Evolutionary conservation across 495 filamentous ascomycete genomes (phyloP), one percentile per base, ranked within the genome.

Genomic region (Terfezia boudieri): DNA sequence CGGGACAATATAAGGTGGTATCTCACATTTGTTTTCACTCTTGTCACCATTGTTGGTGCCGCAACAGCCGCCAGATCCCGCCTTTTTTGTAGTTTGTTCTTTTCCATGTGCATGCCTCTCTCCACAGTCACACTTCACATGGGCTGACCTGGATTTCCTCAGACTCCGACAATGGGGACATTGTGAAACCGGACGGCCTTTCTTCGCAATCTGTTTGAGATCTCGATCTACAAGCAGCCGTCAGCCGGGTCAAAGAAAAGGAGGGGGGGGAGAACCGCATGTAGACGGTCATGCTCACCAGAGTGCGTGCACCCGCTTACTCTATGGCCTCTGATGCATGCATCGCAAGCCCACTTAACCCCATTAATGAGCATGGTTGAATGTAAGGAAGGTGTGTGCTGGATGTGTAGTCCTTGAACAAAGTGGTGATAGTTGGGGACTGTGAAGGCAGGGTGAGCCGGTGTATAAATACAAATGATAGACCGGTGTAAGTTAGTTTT

Each of bases 151-250:
- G 68, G 88, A 90, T 76, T 96, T 96, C 76, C 90, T 87, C 73
- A 93, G 83, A 60, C 82, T 77, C 69, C 90, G 88, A 70, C 90
- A 99, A 72, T 96, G 90, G 63, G 84, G 75, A 69, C 90, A 99
- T 82, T 99, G 90, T 68, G 89, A 93, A 63, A 96, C 89, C 60
- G 90, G 90, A 61, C 90, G 83, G 68, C 90, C 90, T 64, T 99
- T 96, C 71, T 94, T 94, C 72, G 90, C 90, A 75, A 96, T 94
- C 68, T 90, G 90, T 66, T 82, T 80, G 57, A 99, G 78, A 59
- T 83, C 84, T 61, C 90, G 84, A 69, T 95, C 90, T 95, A 66
- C 58, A 63, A 70, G 63, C 43, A 59, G 48, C 20, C 20, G 38
- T 43, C 53, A 51, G 51, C 36, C 35, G 48, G 52, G 53, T 53